Base-by-base conservation (phyloP, 23 red algal species). In the Pyropia yezoensis region DNA sequence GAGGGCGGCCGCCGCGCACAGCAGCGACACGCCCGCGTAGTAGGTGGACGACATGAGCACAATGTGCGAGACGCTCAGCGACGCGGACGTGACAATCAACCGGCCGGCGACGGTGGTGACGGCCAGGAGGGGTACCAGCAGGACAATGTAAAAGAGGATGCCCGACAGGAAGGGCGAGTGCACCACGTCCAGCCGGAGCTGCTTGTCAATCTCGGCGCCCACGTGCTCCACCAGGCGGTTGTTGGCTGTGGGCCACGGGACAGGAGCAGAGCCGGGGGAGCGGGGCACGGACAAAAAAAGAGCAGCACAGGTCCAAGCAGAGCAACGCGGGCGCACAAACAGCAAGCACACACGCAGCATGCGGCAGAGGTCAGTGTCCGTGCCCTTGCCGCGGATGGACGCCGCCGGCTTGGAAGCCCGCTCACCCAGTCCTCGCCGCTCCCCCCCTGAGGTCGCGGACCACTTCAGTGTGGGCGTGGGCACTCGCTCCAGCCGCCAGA, bases 141-240 rank as follows among this genome's bases (percentile, higher is more conserved):
- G 28, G 49, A 88, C 65, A 51, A 67, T 70, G 18, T 88, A 88
- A 56, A 73, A 88, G 1, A 88, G 74, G 14, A 88, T 67, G 11
- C 83, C 83, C 29, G 67, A 78, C 20, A 88, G 49, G 63, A 88
- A 88, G 7, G 83, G 83, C 3, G 83, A 88, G 17, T 60, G 49
- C 14, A 63, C 64, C 34, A 88, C 65, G 49, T 88, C 73, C 59
- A 88, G 67, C 57, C 77, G 74, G 28, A 74, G 76, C 49, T 65
- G 73, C 61, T 68, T 71, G 68, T 88, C 83, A 59, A 88, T 88
- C 55, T 88, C 83, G 13, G 73, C 25, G 39, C 73, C 83, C 55
- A 88, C 73, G 27, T 88, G 73, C 53, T 74, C 73, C 19, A 88
- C 83, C 56, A 88, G 57, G 21, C 73, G 65, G 52, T 78, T 71